These are phyloP conservation scores for Pseudozyma thailandica DNA, from an alignment of 1,284 basidiomycete species.

Conservation along the genomic window DNA sequence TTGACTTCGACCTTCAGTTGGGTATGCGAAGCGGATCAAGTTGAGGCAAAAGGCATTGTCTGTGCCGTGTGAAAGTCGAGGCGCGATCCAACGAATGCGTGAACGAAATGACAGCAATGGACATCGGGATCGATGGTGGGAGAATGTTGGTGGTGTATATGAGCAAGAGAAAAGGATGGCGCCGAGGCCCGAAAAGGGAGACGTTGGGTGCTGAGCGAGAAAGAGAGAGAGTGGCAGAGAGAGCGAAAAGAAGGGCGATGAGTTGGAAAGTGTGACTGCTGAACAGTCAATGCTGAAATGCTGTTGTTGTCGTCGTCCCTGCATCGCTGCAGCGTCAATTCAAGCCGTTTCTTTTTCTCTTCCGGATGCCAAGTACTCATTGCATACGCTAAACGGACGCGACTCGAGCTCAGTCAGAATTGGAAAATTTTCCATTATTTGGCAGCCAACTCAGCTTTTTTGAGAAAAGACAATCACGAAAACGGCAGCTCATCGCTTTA, in stretches of 20 bases:
- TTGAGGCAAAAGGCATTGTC: conserved; percentile 2
- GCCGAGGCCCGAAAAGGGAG: too few relatives aligned
- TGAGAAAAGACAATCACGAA: not conserved
- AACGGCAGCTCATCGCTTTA: conserved; percentile 4
- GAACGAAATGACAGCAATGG: not conserved
- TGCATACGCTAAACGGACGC: conserved; percentile 6
- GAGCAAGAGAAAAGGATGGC: not conserved
- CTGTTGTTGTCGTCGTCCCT: not conserved
- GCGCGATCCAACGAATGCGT: not conserved
- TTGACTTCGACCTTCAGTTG: too few relatives aligned
- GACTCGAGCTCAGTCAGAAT: conserved; percentile 1
- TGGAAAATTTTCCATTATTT: conserved; percentile 3
- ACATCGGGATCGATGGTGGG: not conserved
- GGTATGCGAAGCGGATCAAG: not conserved
- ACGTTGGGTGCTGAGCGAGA: not conserved
- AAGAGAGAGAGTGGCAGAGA: not conserved
- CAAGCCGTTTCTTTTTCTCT: not conserved
- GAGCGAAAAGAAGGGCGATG: not conserved
- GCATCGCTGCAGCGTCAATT: conserved; percentile 1
- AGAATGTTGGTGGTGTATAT: conserved; percentile 3
- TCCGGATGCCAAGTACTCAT: too few relatives aligned
- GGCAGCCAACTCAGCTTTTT: conserved; percentile 7
- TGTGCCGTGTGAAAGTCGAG: not conserved
- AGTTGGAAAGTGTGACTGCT: not conserved
- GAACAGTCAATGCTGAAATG: too few relatives aligned